Base-by-base conservation (phyloP, 1,139 yeast species). In the Diutina ranongensis region DNA sequence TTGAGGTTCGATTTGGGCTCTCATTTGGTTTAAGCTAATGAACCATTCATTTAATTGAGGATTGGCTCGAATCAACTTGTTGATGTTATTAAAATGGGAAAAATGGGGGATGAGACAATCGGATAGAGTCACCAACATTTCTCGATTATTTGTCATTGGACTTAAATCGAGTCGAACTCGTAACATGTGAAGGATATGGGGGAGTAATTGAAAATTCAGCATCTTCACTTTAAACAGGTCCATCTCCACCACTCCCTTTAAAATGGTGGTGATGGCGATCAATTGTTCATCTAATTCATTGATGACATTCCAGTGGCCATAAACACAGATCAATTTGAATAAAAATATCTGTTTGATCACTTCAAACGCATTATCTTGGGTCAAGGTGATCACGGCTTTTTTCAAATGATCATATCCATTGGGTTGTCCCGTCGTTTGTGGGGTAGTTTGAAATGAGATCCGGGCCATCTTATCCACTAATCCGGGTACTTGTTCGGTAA, bases 151-250 rank as follows among this genome's bases (percentile, higher is more conserved):
- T 7, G 28, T 34, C 18, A 16, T 35, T 33, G 4, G 27, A 28
- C 16, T 21, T 20, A 22, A 3, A 2, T 38, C 42, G 19, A 65
- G 55, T 19, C 57, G 54, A 13, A 64, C 54, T 49, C 62, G 64
- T 40, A 67, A 52, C 20, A 66, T 50, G 47, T 66, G 71, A 20
- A 67, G 52, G 42, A 67, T 54, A 35, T 66, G 70, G 28, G 67
- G 68, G 19, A 65, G 51, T 22, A 65, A 48, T 47, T 66, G 68
- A 51, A 60, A 64, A 49, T 65, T 66, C 35, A 67, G 59, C 50
- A 66, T 56, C 45, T 62, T 61, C 3, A 65, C 54, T 46, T 62
- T 60, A 47, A 61, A 57, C 28, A 59, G 47, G 40, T 64, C 66
- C 42, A 55, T 55, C 48, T 58, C 59, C 32, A 19, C 32, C 19